Conservation (phyloP, 2,329 filamentous ascomycete genomes). For the Knufia fluminis region DNA sequence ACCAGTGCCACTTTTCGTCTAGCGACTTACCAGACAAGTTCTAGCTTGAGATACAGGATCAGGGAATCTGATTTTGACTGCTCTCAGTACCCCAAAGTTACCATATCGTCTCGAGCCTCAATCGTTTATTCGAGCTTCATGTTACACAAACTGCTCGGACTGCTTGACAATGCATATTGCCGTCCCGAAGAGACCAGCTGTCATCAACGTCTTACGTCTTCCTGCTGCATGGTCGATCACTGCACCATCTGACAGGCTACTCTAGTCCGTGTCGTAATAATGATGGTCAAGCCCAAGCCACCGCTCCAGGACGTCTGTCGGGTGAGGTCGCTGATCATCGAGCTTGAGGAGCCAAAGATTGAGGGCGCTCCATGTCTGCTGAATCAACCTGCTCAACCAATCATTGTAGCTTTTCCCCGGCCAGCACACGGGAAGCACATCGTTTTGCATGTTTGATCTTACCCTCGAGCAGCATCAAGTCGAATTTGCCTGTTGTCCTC, state of each 20-base stretch:
- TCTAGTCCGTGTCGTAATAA: too few species aligned
- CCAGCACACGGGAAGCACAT: too few species aligned
- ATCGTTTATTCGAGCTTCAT: not conserved
- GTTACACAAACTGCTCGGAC: not conserved
- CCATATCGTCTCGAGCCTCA: not conserved
- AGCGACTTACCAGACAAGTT: not conserved
- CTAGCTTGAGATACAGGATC: constrained; percentile 1
- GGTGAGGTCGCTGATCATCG: not conserved
- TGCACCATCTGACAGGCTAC: not conserved
- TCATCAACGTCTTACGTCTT: not conserved
- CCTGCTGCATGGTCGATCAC: not conserved
- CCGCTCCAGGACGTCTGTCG: too few species aligned
- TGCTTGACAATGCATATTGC: not conserved
- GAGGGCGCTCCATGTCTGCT: not conserved
- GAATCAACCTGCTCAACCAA: not conserved
- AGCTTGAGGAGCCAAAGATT: not conserved
- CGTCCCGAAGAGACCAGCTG: not conserved
- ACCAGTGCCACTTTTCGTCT: not conserved
- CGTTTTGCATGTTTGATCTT: not conserved
- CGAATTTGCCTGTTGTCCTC: not conserved
- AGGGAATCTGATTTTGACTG: constrained; percentile 6
- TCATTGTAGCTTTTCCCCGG: not conserved
- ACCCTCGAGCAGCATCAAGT: too few species aligned
- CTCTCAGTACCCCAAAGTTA: not conserved
- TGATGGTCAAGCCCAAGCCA: too few species aligned